Conservation (phyloP, 306 rosid genomes). For the Acacia acuminata region DNA sequence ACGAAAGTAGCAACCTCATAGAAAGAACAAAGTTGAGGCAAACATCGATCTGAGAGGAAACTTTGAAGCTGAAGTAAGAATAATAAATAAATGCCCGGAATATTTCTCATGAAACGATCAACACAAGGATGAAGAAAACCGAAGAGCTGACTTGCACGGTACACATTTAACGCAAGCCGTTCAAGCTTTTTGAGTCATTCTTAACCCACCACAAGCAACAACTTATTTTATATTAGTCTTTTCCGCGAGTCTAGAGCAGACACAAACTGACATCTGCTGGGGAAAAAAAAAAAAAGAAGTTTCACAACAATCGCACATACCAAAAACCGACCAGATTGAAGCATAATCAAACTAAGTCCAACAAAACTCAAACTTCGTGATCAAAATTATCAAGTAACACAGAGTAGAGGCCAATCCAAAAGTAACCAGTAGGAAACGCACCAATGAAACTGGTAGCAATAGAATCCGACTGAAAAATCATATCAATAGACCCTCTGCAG, state of each 20-base stretch:
- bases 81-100: slow-evolving; percentile 20
- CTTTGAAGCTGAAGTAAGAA: slow-evolving; percentile 27
- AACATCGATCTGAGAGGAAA: slow-evolving; percentile 33
- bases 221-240: background rate
- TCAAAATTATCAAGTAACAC: background rate
- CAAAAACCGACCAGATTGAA: background rate
- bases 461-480: slow-evolving; percentile 41
- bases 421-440: slow-evolving; percentile 36
- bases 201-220: slow-evolving; percentile 21
- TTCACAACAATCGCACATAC: background rate
- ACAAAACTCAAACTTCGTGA: slow-evolving; percentile 4
- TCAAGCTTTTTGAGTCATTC: slow-evolving; percentile 8
- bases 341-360: slow-evolving; percentile 24
- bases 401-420: background rate
- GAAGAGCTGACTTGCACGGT: slow-evolving; percentile 42
- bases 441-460: slow-evolving; percentile 42
- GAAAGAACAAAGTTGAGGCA: slow-evolving; percentile 15
- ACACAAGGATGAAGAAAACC: slow-evolving; percentile 28
- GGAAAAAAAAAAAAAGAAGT: too few relatives aligned
- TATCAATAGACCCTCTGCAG: slow-evolving; percentile 31
- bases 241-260: slow-evolving; percentile 3
- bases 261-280: background rate
- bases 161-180: slow-evolving; percentile 40
- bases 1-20: slow-evolving; percentile 29
- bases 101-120: slow-evolving; percentile 39